Evolutionary conservation across 441 rosid genomes (phyloP).

Genomic region (Pelargonium australe): DNA sequence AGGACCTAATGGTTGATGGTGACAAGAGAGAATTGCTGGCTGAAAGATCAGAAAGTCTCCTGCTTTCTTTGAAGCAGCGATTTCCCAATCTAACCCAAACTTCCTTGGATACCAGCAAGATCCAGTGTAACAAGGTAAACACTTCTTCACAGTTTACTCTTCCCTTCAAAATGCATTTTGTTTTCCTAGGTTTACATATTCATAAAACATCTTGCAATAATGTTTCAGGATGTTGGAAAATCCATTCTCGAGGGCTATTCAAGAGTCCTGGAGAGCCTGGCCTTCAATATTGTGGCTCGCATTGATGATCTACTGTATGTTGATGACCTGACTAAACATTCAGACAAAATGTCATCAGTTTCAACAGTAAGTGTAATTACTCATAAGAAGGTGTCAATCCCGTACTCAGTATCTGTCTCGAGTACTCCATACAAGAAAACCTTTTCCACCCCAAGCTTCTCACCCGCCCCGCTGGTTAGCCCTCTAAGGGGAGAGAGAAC

Average conservation of each 20-base stretch:
- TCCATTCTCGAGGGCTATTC: constrained; percentile 95
- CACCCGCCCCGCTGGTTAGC: constrained; percentile 42
- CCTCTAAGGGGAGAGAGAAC: constrained; percentile 49
- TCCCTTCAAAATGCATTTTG: not conserved
- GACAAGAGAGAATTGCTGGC: constrained; percentile 81
- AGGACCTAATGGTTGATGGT: constrained; percentile 76
- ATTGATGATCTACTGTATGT: constrained; percentile 87
- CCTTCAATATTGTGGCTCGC: constrained; percentile 83
- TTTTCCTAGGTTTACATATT: not conserved
- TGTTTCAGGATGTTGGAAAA: constrained; percentile 83
- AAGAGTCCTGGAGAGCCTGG: constrained; percentile 88
- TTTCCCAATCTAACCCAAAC: constrained; percentile 95
- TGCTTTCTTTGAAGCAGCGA: constrained; percentile 77
- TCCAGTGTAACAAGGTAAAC: constrained; percentile 85
- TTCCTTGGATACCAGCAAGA: constrained; percentile 89
- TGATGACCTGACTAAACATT: constrained; percentile 63
- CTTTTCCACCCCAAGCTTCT: constrained; percentile 62
- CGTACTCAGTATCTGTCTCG: constrained; percentile 40
- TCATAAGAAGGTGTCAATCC: constrained; percentile 41
- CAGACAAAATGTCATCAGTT: constrained; percentile 8
- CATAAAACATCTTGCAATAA: not conserved
- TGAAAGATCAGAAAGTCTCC: constrained; percentile 79
- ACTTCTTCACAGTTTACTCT: constrained; percentile 14
- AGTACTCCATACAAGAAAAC: constrained; percentile 54
- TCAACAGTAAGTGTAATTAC: constrained; percentile 48